Evolutionary conservation across 495 filamentous ascomycete genomes (phyloP), one percentile per base, ranked within the genome.

Genomic region (Poronia punctata): DNA sequence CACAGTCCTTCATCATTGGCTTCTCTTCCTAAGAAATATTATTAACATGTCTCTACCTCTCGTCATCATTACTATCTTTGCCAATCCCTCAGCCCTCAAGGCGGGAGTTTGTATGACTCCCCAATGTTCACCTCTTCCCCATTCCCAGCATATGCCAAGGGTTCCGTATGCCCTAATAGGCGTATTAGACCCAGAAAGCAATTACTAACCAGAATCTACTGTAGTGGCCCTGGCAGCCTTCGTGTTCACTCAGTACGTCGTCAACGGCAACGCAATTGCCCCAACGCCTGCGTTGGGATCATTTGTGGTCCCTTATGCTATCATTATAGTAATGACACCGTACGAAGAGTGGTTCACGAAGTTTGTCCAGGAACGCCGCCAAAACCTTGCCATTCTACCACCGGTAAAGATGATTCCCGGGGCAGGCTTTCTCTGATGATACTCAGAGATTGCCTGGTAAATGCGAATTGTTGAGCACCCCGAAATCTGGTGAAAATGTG

Each of bases 1-100:
- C n/a, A n/a, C n/a, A n/a, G n/a, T n/a, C n/a, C n/a, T 36, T 32
- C 29, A 32, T 32, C 14, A 32, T 32, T 32, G 29, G 29, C 29
- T 32, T 32, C 29, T 32, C 29, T 32, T 17, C 29, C 15, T 32
- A 32, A 10, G 29, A 18, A 32, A 18, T 17, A 17, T 32, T 16
- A 30, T 32, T 32, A 32, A 16, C 29, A 4, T 32, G 7, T 32
- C 16, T 32, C 16, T n/a, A 32, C 8, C 29, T 32, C 29, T 32
- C 29, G 29, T 9, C 29, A 32, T 32, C 15, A 16, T 32, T 17
- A 16, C 16, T 32, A 16, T 16, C 29, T 17, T 32, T 32, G 29
- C 29, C 15, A 32, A 32, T 9, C 26, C n/a, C 26, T 12, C 10
- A 28, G 26, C 26, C 26, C 26, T 28, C 26, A 12, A 31, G 18